Evolutionary conservation across 1,284 basidiomycete species (phyloP), one percentile per base, ranked within the genome.

Genomic region (Boletus nobilissimus): DNA sequence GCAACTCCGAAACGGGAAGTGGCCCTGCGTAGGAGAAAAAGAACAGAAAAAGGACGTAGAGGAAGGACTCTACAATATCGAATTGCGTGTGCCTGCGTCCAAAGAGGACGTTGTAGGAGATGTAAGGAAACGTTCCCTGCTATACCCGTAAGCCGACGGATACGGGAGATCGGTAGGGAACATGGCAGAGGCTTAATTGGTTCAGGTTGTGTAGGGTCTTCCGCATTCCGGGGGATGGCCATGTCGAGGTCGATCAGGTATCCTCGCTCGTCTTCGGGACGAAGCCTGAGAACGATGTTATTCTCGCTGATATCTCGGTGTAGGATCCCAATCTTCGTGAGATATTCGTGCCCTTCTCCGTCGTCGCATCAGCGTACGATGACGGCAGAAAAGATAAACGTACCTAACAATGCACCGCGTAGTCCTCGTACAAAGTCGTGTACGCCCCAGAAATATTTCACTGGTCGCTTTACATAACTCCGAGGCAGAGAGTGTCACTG

Each of bases 401-500:
- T 51, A 78, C 77, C 77, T 26, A 75, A 29, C 2, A 76, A 14
- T 26, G 79, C 79, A 8, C 79, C 67, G 2, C 72, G 64, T 26
- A 78, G 14, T 18, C 79, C 74, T 36, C 54, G 63, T 14, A 79
- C 67, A 39, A 79, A 79, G 32, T 79, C 78, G 19, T 4, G 22
- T 43, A 14, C 22, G 22, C 43, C 43, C 43, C 22, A 43, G 22
- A 43, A 19, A 14, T 43, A 14, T 3, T 43, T 19, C 43, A 18
- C 22, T 43, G 43, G 43, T 14, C 22, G 22, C 43, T 19, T 43
- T 43, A 19, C 22, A 43, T 14, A 4, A 43, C 5, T 19, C 2
- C 43, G 70, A 95, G 95, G 40, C 87, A 87, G 77, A 89, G 89
- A 70, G 94, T 92, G 64, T 95, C 32, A 60, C n/a, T 1, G n/a